Evolutionary conservation across 768 basidiomycete genomes (phyloP).

Genomic region (Rubroboletus pulcherrimus): DNA sequence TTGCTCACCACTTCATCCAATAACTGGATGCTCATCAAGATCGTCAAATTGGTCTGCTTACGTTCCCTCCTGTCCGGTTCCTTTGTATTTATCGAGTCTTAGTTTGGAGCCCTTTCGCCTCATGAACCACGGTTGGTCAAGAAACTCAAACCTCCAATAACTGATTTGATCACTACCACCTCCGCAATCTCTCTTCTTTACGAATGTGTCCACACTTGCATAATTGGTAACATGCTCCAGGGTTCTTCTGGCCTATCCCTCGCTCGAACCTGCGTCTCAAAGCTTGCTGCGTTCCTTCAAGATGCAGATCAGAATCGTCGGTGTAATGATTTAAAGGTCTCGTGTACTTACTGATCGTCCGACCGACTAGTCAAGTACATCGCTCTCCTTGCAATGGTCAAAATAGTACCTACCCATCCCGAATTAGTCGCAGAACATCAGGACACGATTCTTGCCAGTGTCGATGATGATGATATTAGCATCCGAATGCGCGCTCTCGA

Average conservation of each 20-base stretch:
- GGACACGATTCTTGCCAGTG: slow-evolving; percentile 82
- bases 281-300: slow-evolving; percentile 86
- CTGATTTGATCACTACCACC: slow-evolving; percentile 92
- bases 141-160: slow-evolving; percentile 92
- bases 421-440: slow-evolving; percentile 89
- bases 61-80: not conserved
- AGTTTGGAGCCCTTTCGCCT: slow-evolving; percentile 94
- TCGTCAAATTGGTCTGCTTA: slow-evolving; percentile 81
- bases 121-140: slow-evolving; percentile 90
- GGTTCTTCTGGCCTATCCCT: slow-evolving; percentile 72
- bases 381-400: slow-evolving; percentile 88
- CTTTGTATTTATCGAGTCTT: slow-evolving; percentile 1
- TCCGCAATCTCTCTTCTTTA: slow-evolving; percentile 94
- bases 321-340: slow-evolving; percentile 33
- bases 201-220: slow-evolving; percentile 98
- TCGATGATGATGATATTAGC: slow-evolving; percentile 91
- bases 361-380: slow-evolving; percentile 88
- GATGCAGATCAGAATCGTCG: slow-evolving; percentile 94
- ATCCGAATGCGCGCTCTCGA: slow-evolving; percentile 96
- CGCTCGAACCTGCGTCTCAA: slow-evolving; percentile 87
- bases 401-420: slow-evolving; percentile 91
- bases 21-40: slow-evolving; percentile 99
- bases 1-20: slow-evolving; percentile 91
- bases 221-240: slow-evolving; percentile 93
- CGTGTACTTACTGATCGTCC: slow-evolving; percentile 15